Evolutionary conservation across 2,329 filamentous ascomycete species (phyloP).

Genomic region (Macroventuria anomochaeta): DNA sequence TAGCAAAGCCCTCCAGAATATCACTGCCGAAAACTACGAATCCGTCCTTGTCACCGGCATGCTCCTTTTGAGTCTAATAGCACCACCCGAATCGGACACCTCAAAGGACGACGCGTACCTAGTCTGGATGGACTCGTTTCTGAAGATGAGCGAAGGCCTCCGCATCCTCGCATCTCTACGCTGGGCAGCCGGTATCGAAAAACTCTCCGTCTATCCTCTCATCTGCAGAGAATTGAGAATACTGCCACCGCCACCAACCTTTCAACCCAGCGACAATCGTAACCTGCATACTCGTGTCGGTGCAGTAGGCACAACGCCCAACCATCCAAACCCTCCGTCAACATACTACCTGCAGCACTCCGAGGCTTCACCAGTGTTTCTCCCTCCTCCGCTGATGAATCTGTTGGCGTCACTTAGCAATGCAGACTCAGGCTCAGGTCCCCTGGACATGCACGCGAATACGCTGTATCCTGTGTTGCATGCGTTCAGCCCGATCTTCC

Average conservation of each 20-base stretch:
- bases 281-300: constrained; percentile 20
- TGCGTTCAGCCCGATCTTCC: constrained; percentile 41
- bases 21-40: constrained; percentile 44
- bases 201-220: constrained; percentile 38
- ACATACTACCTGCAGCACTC: constrained; percentile 27
- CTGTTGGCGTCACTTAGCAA: constrained; percentile 28
- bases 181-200: constrained; percentile 42
- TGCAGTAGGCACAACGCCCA: constrained; percentile 26
- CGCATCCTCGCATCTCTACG: constrained; percentile 38
- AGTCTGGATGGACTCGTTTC: constrained; percentile 32
- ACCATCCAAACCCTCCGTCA: constrained; percentile 35
- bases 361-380: constrained; percentile 28
- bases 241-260: constrained; percentile 37
- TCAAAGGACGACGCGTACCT: constrained; percentile 23
- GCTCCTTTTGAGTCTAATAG: constrained; percentile 32
- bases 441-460: constrained; percentile 29
- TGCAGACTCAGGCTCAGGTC: constrained; percentile 14
- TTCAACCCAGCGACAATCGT: constrained; percentile 16
- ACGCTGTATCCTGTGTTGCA: constrained; percentile 38
- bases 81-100: constrained; percentile 17
- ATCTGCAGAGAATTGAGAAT: constrained; percentile 37
- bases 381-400: constrained; percentile 36
- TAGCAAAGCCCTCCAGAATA: constrained; percentile 34
- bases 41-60: constrained; percentile 36
- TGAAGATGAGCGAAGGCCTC: constrained; percentile 42